Conservation (phyloP, 2,329 filamentous ascomycete species). For the Rutstroemia sp. region DNA sequence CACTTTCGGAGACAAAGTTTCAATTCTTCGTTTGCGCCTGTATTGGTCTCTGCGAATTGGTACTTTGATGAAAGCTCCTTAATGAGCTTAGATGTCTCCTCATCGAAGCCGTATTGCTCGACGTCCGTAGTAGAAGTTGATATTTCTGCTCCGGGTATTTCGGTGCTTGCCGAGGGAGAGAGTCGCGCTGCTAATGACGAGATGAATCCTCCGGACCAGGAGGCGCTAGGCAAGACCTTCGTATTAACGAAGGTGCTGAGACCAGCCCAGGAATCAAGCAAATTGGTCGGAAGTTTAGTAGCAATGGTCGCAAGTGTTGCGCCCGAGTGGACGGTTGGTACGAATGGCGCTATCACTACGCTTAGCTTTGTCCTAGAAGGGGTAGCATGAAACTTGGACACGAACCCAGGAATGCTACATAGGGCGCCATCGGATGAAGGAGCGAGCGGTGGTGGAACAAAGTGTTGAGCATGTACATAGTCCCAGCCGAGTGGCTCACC, state of each 20-base stretch:
- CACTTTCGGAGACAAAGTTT: slow-evolving; percentile 23
- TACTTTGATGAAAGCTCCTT: slow-evolving; percentile 14
- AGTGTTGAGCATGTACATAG: slow-evolving; percentile 37
- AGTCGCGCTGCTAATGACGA: slow-evolving; percentile 5
- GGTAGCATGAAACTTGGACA: slow-evolving; percentile 19
- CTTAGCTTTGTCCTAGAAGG: slow-evolving; percentile 5
- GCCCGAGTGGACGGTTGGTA: too few species aligned
- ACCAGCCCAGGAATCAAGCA: slow-evolving; percentile 28
- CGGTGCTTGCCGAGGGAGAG: slow-evolving; percentile 7
- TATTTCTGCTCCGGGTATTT: slow-evolving; percentile 8
- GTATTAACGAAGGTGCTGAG: slow-evolving; percentile 29
- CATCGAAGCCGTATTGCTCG: slow-evolving; percentile 16
- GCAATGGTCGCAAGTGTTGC: neutral
- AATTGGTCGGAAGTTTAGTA: slow-evolving; percentile 16
- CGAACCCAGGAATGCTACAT: slow-evolving; percentile 35
- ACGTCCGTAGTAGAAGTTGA: neutral
- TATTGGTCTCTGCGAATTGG: slow-evolving; percentile 21
- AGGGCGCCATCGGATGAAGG: slow-evolving; percentile 16
- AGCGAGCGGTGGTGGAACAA: slow-evolving; percentile 30
- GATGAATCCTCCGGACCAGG: slow-evolving; percentile 7
- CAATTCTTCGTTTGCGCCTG: slow-evolving; percentile 26
- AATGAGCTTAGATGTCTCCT: slow-evolving; percentile 12
- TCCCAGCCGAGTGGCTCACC: slow-evolving; percentile 35
- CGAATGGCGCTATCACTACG: too few species aligned
- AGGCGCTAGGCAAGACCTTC: slow-evolving; percentile 25